Percentiles rank a stretch among this genome's conserved stretches.
Evolutionary conservation across 23 red algal species (phyloP).

Genomic region (Gracilaria gracilis): DNA sequence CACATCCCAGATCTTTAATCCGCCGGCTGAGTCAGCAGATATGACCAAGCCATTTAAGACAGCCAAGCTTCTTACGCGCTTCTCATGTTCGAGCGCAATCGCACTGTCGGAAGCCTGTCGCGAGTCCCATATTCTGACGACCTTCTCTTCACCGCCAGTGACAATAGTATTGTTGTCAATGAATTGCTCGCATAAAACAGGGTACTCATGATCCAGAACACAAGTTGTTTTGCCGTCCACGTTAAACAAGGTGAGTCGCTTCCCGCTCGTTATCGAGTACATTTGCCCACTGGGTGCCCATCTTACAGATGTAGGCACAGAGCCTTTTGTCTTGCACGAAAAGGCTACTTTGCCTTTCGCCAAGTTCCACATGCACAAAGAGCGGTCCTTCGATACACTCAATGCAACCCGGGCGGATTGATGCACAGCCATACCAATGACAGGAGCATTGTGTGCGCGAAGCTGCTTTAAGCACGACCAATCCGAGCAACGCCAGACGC

Average conservation of each 20-base stretch:
- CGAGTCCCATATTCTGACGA: constrained; percentile 58
- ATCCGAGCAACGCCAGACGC: constrained; percentile 64
- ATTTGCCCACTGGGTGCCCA: constrained; percentile 54
- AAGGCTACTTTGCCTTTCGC: constrained; percentile 68
- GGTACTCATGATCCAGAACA: constrained; percentile 32
- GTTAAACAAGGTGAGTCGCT: constrained; percentile 30
- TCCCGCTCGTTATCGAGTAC: constrained; percentile 54
- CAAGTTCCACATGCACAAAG: constrained; percentile 78
- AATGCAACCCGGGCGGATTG: constrained; percentile 59
- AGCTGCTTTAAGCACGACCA: constrained; percentile 63
- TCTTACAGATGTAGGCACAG: constrained; percentile 41
- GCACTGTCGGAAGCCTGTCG: neutral
- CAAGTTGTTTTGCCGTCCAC: constrained; percentile 30
- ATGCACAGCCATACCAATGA: constrained; percentile 66
- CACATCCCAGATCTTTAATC: constrained; percentile 67
- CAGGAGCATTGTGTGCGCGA: constrained; percentile 51
- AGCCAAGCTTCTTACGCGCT: constrained; percentile 54
- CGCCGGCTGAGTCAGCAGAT: constrained; percentile 56
- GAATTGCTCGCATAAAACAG: constrained; percentile 59
- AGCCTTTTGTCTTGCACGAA: constrained; percentile 66
- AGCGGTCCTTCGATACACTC: constrained; percentile 60
- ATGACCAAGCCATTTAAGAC: constrained; percentile 24
- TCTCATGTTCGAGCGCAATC: constrained; percentile 34
- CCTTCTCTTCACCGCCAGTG: constrained; percentile 71
- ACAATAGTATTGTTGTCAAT: constrained; percentile 38